Percentiles rank a stretch among this genome's conserved stretches.
Conservation (phyloP, 1,139 yeast species). For the Debaryomyces sp. region DNA sequence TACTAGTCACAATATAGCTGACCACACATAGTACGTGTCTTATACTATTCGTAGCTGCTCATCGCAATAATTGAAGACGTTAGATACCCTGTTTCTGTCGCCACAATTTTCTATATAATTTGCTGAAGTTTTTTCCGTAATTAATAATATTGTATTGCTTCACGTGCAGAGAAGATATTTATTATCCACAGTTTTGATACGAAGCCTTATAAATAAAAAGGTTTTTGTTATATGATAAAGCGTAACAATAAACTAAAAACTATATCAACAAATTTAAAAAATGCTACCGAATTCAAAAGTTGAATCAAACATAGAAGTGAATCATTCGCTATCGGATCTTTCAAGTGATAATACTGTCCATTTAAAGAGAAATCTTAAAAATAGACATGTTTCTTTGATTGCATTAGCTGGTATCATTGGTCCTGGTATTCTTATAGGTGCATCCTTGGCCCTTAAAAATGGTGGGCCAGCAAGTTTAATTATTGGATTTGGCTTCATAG, state of each 20-base stretch:
- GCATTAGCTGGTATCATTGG: conserved; percentile 61
- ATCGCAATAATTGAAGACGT: not conserved
- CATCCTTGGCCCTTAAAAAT: conserved; percentile 44
- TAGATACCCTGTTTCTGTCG: not conserved
- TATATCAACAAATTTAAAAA: not conserved
- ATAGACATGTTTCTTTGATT: conserved; percentile 47
- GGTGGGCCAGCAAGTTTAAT: conserved; percentile 49
- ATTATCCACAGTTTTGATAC: not conserved
- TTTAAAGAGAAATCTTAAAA: conserved; percentile 40
- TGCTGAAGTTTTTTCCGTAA: not conserved
- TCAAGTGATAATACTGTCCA: not conserved
- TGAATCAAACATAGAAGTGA: conserved; percentile 1
- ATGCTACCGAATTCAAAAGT: not conserved
- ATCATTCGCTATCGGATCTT: not conserved
- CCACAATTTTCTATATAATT: not conserved
- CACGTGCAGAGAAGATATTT: not conserved
- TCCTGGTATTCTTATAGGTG: conserved; percentile 54
- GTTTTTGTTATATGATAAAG: not conserved
- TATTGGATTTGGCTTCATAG: conserved; percentile 52
- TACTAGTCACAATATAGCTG: not conserved
- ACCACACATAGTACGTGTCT: not conserved
- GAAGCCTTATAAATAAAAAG: not conserved
- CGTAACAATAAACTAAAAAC: not conserved
- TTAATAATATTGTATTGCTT: not conserved
- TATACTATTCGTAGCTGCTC: not conserved